phyloP scores from a whole-genome alignment of 108 stramenopile genomes.

The Nannochloropsis granulata region DNA sequence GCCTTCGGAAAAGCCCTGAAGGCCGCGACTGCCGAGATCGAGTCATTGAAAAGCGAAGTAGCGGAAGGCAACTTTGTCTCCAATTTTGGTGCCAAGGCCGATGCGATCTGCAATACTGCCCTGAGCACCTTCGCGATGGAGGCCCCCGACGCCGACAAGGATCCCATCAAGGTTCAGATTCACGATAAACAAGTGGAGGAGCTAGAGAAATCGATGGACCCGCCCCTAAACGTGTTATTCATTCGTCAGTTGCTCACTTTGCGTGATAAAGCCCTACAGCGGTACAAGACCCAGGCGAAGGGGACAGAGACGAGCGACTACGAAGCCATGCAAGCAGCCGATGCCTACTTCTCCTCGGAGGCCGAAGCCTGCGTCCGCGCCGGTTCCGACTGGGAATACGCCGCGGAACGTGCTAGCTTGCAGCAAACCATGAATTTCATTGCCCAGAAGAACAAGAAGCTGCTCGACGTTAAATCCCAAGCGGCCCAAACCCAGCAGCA shows the following conservation, averaged over 20 bases:
- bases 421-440: slow-evolving; percentile 63
- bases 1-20: slow-evolving; percentile 22
- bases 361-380: slow-evolving; percentile 69
- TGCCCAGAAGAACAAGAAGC: slow-evolving; percentile 57
- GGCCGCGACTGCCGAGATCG: slow-evolving; percentile 30
- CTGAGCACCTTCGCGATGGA: slow-evolving; percentile 48
- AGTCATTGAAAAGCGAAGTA: slow-evolving; percentile 42
- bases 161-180: slow-evolving; percentile 43
- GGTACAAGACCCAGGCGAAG: slow-evolving; percentile 55
- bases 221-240: slow-evolving; percentile 76
- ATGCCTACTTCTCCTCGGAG: slow-evolving; percentile 55
- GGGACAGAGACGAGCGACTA: slow-evolving; percentile 67
- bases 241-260: slow-evolving; percentile 62
- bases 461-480: slow-evolving; percentile 54
- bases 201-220: slow-evolving; percentile 67
- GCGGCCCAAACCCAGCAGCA: slow-evolving; percentile 67
- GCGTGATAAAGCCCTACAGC: slow-evolving; percentile 63
- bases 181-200: slow-evolving; percentile 65
- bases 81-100: slow-evolving; percentile 63
- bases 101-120: slow-evolving; percentile 69
- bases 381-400: slow-evolving; percentile 64
- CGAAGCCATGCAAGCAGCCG: slow-evolving; percentile 85
- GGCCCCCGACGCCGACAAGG: slow-evolving; percentile 58
- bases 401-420: slow-evolving; percentile 48
- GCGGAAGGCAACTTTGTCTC: slow-evolving; percentile 52